A percentile compares a stretch with the other conserved stretches of the same genome.
Conservation (phyloP, 2,329 filamentous ascomycete species). For the Zalaria sp. region DNA sequence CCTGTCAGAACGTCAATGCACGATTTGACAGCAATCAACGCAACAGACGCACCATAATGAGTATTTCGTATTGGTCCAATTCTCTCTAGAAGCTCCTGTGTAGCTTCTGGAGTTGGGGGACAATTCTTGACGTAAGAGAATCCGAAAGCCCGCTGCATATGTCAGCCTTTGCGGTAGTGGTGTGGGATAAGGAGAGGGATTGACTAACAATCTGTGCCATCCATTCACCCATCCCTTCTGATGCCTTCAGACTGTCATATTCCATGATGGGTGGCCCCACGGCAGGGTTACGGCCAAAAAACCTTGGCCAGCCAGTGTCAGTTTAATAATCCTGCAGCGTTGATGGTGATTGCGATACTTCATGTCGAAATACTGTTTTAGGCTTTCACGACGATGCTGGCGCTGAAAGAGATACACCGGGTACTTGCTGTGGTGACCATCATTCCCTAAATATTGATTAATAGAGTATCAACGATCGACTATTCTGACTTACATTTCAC, state of each 20-base stretch:
- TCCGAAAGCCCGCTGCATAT: conserved; percentile 41
- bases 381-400: no score
- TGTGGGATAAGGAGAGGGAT: not conserved
- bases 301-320: no score
- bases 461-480: not conserved
- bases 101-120: conserved; percentile 55
- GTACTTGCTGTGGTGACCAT: conserved; percentile 8
- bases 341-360: not conserved
- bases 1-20: conserved; percentile 19
- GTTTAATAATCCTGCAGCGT: no score
- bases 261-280: conserved; percentile 12
- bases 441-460: conserved; percentile 1
- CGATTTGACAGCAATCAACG: no score
- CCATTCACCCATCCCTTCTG: conserved; percentile 12
- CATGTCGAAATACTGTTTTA: not conserved
- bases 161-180: not conserved
- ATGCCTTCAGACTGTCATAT: conserved; percentile 8
- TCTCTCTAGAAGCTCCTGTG: conserved; percentile 58
- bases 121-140: conserved; percentile 65
- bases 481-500: conserved; percentile 4
- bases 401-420: conserved; percentile 2
- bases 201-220: conserved; percentile 10
- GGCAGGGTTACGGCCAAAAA: no score
- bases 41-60: conserved; percentile 60
- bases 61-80: conserved; percentile 82